Base-by-base conservation (phyloP, 768 basidiomycete genomes). In the Xerocomellus amylosporus region DNA sequence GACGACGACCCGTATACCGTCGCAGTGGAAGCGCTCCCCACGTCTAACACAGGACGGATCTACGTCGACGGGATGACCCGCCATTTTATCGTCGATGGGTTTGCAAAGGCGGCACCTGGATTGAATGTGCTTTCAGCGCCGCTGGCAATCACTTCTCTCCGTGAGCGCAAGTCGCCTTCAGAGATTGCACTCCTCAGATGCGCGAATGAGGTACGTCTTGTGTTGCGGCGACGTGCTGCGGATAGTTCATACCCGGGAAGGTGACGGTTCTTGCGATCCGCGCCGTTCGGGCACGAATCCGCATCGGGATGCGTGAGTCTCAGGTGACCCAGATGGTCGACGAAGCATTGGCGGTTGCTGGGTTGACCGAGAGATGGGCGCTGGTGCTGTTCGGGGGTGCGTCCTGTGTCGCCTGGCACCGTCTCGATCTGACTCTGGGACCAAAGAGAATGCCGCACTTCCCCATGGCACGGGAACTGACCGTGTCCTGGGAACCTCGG, bases 391-490 rank as follows among this genome's bases (percentile, higher is more conserved):
- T 95, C 64, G 90, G 91, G 64, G 85, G 90, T 90, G 58, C 53
- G 80, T 71, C 14, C 17, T 39, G 20, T 14, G 19, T 37, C 31
- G 5, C 37, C 24, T 12, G 37, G 26, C 6, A 8, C 9, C 15
- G 7, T 33, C 39, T 51, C 8, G 33, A 53, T 33, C 44, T 61
- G 30, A 57, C 44, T 17, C 12, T 43, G 19, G 41, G 10, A 50
- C 24, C 45, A 8, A 66, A 93, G 92, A 88, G 55, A 89, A 93
- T 61, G 92, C 90, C 6, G 91, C 90, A 3, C 79, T 91, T 22
- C 92, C 91, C 4, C 93, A 94, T 66, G 93, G 91, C 7, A 77
- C 79, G 36, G 88, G 90, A 3, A 86, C 85, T 0, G 87, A 93
- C 64, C 79, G 84, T 31, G 62, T 63, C 1, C 74, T 93, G 13